Evolutionary conservation across 345 rosid species (phyloP), one percentile per base, ranked within the genome.

Genomic region (Acer saccharum): DNA sequence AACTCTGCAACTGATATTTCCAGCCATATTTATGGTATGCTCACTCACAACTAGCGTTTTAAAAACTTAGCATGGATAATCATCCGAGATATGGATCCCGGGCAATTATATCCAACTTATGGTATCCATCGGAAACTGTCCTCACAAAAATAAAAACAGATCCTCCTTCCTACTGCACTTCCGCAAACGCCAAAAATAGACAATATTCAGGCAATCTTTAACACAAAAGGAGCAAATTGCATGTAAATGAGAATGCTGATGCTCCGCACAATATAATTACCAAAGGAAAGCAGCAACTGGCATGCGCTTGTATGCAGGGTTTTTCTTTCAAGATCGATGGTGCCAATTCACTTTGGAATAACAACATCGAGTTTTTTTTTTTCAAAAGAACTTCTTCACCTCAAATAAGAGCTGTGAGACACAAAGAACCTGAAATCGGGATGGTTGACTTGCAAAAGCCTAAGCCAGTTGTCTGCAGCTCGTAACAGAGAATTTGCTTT

Each of bases 381-480:
- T 27, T 27, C 1, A 70, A 62, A 16, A 66, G 63, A 11, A 29
- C 68, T 10, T 50, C 76, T 44, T 84, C 86, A 87, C 80, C 80
- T 83, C 86, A 79, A 17, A 63, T 82, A 81, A 50, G 86, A 75
- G 57, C 82, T 86, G 68, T 90, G 89, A 27, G 93, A 82, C 18
- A 86, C 65, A 69, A 94, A 94, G 90, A 93, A 94, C 60, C 74
- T 81, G 82, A 80, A 94, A 76, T 91, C 98, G 1, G 95, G 98
- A 83, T 90, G 98, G 55, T 86, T 83, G 3, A 93, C 98, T 83
- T 83, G 87, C 84, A 90, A 76, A 65, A 25, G 81, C 85, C 80
- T 87, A 27, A 94, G 94, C 98, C 95, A 91, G 73, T 86, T 85
- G 74, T 90, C 97, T 21, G 98, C 97, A 29, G 82, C 87, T 81